Evolutionary conservation across 495 filamentous ascomycete genomes (phyloP).

Genomic region (Lasiosphaeriaceae sp.): DNA sequence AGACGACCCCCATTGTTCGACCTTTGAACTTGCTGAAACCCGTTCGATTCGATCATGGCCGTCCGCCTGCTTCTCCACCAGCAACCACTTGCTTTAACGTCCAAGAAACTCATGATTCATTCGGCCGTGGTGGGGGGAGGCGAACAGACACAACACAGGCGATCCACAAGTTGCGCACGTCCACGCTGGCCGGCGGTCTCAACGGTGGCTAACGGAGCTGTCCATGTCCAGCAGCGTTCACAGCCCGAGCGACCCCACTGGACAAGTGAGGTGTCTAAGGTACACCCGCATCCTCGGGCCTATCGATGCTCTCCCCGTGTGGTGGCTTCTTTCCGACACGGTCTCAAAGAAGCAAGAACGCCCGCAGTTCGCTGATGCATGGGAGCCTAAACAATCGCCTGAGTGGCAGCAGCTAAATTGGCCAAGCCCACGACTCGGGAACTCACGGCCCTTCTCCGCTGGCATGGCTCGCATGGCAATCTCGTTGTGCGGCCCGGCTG

Average conservation of each 20-base stretch:
- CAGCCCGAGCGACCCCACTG: background rate
- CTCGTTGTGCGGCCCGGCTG: background rate
- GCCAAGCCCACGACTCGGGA: background rate
- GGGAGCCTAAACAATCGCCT: constrained; percentile 7
- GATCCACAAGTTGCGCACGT: too few relatives aligned
- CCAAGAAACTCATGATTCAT: too few relatives aligned
- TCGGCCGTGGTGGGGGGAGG: too few relatives aligned
- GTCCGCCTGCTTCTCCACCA: too few relatives aligned
- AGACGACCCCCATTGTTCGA: too few relatives aligned
- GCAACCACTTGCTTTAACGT: too few relatives aligned
- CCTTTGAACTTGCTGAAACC: too few relatives aligned
- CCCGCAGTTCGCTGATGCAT: constrained; percentile 8
- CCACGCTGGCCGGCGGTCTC: too few relatives aligned
- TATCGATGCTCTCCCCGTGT: background rate
- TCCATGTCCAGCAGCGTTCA: background rate
- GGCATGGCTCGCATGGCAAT: background rate
- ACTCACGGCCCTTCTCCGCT: background rate
- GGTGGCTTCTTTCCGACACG: background rate
- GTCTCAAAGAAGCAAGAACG: background rate
- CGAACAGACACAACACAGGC: too few relatives aligned
- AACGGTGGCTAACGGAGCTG: background rate
- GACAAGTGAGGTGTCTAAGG: background rate
- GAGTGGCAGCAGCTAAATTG: background rate
- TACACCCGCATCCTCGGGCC: background rate
- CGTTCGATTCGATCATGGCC: too few relatives aligned